Percentiles rank a stretch among this genome's conserved stretches.
Evolutionary conservation across 441 rosid species (phyloP).

Genomic region (Sinapis alba): DNA sequence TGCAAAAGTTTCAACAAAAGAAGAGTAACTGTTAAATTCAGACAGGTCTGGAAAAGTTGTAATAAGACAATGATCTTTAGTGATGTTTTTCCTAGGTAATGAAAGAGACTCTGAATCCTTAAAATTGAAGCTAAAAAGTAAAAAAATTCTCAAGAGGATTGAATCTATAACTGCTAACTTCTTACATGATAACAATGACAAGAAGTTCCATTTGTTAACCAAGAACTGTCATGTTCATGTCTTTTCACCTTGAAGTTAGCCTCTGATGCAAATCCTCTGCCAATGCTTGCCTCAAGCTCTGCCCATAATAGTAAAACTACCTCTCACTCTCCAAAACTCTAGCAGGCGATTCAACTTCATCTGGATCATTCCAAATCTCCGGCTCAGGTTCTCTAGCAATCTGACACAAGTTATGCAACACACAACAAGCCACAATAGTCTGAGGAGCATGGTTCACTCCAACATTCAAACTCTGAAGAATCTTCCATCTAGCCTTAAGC

Average conservation of each 20-base stretch:
- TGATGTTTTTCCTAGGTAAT: neutral
- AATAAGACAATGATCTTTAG: neutral
- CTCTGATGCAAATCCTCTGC: constrained; percentile 93
- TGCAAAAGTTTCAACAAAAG: constrained; percentile 15
- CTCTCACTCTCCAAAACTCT: constrained; percentile 88
- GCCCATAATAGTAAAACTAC: constrained; percentile 72
- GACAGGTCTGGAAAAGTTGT: constrained; percentile 21
- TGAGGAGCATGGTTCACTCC: constrained; percentile 90
- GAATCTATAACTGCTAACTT: constrained; percentile 17
- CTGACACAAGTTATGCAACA: constrained; percentile 92
- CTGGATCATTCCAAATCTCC: constrained; percentile 77
- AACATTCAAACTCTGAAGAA: constrained; percentile 89
- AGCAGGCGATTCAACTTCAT: constrained; percentile 67
- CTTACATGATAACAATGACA: constrained; percentile 20
- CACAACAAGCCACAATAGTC: constrained; percentile 95
- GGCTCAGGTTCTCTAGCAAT: constrained; percentile 96
- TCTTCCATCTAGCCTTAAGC: constrained; percentile 89
- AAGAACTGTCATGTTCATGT: neutral
- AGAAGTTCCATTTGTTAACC: neutral
- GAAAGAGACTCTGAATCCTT: neutral
- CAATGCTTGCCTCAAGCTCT: constrained; percentile 86
- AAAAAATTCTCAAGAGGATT: constrained; percentile 12
- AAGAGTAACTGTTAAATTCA: constrained; percentile 8
- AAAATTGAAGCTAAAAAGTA: neutral
- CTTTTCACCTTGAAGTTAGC: constrained; percentile 65